Evolutionary conservation across 129 eudicot species (phyloP).

Genomic region (Pseudognaphalium luteoalbum): DNA sequence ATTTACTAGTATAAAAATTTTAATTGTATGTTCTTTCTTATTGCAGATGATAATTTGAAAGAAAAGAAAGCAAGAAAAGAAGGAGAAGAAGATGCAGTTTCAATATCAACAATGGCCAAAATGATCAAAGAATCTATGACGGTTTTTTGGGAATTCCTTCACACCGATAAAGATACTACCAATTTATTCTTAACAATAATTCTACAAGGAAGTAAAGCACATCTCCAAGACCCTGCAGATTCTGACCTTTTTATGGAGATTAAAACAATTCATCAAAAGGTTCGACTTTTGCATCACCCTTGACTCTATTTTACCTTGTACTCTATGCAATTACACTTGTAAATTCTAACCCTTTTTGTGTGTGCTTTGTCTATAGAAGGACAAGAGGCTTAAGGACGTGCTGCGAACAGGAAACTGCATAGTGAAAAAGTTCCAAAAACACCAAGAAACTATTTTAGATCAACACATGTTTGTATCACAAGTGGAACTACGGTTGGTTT

Average conservation of each 20-base stretch:
- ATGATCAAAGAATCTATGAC: conserved; percentile 65
- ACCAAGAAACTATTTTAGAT: conserved; percentile 40
- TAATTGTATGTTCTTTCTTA: conserved; percentile 13
- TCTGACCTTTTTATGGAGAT: conserved; percentile 48
- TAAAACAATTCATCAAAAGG: conserved; percentile 70
- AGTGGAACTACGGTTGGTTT: conserved; percentile 67
- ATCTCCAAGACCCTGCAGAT: conserved; percentile 50
- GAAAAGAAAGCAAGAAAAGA: conserved; percentile 49
- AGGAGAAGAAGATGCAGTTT: conserved; percentile 47
- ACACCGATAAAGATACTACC: conserved; percentile 58
- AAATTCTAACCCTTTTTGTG: conserved; percentile 7
- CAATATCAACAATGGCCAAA: conserved; percentile 50
- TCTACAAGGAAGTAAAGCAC: conserved; percentile 39
- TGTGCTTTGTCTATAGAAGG: conserved; percentile 55
- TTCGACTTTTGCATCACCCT: conserved; percentile 13
- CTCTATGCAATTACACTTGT: neutral
- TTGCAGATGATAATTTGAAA: conserved; percentile 63
- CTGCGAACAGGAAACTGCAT: conserved; percentile 76
- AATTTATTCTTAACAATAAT: conserved; percentile 38
- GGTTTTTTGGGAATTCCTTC: conserved; percentile 66
- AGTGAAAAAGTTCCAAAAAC: conserved; percentile 73
- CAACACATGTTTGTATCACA: conserved; percentile 52
- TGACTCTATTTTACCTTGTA: neutral
- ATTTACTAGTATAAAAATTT: neutral
- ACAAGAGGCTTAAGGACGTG: conserved; percentile 68